These are phyloP conservation scores for Aspergillus phoenicis DNA, from an alignment of 2,329 filamentous ascomycete genomes.

Conservation along the genomic window DNA sequence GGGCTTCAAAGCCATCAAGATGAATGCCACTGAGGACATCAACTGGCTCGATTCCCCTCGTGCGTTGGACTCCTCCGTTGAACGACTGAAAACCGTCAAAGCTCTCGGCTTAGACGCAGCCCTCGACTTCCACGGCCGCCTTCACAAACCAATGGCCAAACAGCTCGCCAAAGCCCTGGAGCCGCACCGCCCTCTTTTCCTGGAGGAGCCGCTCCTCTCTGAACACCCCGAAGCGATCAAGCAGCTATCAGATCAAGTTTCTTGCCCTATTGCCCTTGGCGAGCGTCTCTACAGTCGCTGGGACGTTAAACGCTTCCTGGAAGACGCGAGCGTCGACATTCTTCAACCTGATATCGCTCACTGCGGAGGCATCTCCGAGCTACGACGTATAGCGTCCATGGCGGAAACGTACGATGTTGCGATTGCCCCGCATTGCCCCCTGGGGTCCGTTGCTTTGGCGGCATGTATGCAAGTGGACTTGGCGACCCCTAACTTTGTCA, in stretches of 20 bases:
- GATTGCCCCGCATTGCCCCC: slow-evolving; percentile 71
- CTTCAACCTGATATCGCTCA: slow-evolving; percentile 74
- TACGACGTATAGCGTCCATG: slow-evolving; percentile 69
- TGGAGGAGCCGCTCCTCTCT: slow-evolving; percentile 72
- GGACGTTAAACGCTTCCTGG: slow-evolving; percentile 73
- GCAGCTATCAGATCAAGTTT: slow-evolving; percentile 59
- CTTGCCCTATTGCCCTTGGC: slow-evolving; percentile 69
- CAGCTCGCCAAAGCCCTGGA: slow-evolving; percentile 70
- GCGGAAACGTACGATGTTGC: slow-evolving; percentile 74
- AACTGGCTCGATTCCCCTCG: slow-evolving; percentile 75
- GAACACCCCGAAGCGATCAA: slow-evolving; percentile 70
- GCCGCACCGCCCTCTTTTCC: slow-evolving; percentile 70
- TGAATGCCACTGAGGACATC: slow-evolving; percentile 77
- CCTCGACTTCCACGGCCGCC: slow-evolving; percentile 75
- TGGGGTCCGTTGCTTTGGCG: slow-evolving; percentile 73
- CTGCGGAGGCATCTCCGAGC: slow-evolving; percentile 71
- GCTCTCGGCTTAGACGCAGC: slow-evolving; percentile 70
- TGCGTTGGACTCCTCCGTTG: slow-evolving; percentile 63
- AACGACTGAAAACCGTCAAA: slow-evolving; percentile 70
- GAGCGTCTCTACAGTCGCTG: slow-evolving; percentile 72
- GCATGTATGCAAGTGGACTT: slow-evolving; percentile 70
- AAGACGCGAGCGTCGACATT: slow-evolving; percentile 68
- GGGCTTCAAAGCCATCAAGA: slow-evolving; percentile 60
- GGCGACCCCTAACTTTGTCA: slow-evolving; percentile 65
- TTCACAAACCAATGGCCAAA: slow-evolving; percentile 80